phyloP scores from a whole-genome alignment of 2,329 filamentous ascomycete species.

The Parastagonospora nodorum region DNA sequence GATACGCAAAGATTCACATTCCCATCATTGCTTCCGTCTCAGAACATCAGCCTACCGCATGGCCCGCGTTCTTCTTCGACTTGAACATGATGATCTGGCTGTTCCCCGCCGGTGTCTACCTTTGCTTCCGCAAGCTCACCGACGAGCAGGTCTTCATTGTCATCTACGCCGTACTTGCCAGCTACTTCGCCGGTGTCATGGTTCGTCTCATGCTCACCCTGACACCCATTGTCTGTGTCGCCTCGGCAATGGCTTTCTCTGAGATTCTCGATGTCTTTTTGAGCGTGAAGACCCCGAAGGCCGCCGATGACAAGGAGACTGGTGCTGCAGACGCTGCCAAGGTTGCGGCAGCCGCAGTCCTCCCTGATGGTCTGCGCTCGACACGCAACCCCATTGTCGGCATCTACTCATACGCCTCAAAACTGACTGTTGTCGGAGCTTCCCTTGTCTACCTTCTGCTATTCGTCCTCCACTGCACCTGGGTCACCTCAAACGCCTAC shows the following conservation, averaged over 20 bases:
- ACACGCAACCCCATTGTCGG: slow-evolving; percentile 77
- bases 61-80: slow-evolving; percentile 99
- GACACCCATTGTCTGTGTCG: slow-evolving; percentile 94
- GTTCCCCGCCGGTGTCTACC: slow-evolving; percentile 96
- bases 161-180: slow-evolving; percentile 94
- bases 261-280: slow-evolving; percentile 88
- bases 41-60: slow-evolving; percentile 97
- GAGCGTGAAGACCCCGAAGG: slow-evolving; percentile 64
- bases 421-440: slow-evolving; percentile 73
- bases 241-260: slow-evolving; percentile 86
- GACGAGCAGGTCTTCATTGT: slow-evolving; percentile 99
- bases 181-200: slow-evolving; percentile 99
- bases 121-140: slow-evolving; percentile 91
- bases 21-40: slow-evolving; percentile 99
- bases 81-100: slow-evolving; percentile 98
- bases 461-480: slow-evolving; percentile 97
- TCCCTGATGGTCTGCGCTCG: slow-evolving; percentile 67
- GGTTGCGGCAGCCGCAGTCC: slow-evolving; percentile 56
- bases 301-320: slow-evolving; percentile 55
- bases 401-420: slow-evolving; percentile 81
- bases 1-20: slow-evolving; percentile 98
- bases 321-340: slow-evolving; percentile 37
- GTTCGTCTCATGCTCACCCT: slow-evolving; percentile 97
- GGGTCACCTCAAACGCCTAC: slow-evolving; percentile 99
- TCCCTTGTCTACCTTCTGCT: slow-evolving; percentile 82